Evolutionary conservation across 2,329 filamentous ascomycete species (phyloP), one percentile per base, ranked within the genome.

Genomic region (Aspergillus japonicus): DNA sequence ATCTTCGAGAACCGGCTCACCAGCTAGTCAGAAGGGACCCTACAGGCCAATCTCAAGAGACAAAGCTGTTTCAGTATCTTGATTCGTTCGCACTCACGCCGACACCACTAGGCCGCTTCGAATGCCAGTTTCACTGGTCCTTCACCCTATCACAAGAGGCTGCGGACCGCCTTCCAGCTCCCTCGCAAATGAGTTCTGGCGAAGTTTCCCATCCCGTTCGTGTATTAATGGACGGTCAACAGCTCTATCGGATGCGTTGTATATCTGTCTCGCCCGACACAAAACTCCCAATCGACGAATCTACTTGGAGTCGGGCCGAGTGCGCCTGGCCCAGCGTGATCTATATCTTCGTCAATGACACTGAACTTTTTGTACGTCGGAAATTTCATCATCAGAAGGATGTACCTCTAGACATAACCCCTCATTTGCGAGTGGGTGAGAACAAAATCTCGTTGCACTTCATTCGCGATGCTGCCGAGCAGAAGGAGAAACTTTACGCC

Each of bases 351-450:
- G 73, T 96, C 61, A 96, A 96, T 66, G 79, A 74, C 0, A 69
- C 75, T 0, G 78, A 86, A 11, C 72, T 91, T 16, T 78, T 80
- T 24, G 72, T 86, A 10, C 84, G 89, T 47, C 84, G 89, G 29
- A 91, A 90, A 67, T 73, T 85, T 1, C 88, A 95, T 62, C 84
- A 93, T 68, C 88, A 87, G 11, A 90, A 88, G 66, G 90, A 96
- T 66, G 74, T 92, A 8, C 88, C 93, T 0, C 79, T 90, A 5
- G 91, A 96, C 65, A 78, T 96, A 24, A 92, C 91, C 2, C 62
- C 72, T 0, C 73, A 84, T 21, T 65, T 96, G 5, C 71, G 68
- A 8, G 65, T 75, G 16, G 91, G 90, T 0, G 69, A 72, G 5
- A 96, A 96, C 68, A 72, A 68, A 0, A 70, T 96, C 2, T 77